Evolutionary conservation across 371 early-diverging fungal species (phyloP).

Genomic region (Actinomucor elegans): DNA sequence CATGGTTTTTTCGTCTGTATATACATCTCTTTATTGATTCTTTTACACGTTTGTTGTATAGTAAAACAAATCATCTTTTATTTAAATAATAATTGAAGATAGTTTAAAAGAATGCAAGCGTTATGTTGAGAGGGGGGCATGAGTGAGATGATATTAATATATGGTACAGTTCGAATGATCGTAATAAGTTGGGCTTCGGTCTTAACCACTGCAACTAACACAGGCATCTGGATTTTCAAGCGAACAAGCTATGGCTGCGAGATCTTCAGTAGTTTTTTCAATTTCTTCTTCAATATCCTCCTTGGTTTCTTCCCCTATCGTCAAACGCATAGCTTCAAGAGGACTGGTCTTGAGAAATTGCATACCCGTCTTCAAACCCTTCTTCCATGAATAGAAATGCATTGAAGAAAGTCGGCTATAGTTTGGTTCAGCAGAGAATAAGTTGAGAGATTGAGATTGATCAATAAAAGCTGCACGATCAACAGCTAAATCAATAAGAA

Average conservation of each 20-base stretch:
- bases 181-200: too few species aligned
- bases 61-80: too few species aligned
- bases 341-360: conserved; percentile 96
- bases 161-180: background rate
- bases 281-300: conserved; percentile 23
- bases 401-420: conserved; percentile 93
- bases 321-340: conserved; percentile 84
- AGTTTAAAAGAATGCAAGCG: too few species aligned
- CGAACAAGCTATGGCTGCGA: conserved; percentile 57
- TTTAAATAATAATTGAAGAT: too few species aligned
- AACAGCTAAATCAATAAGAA: conserved; percentile 74
- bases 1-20: too few species aligned
- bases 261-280: conserved; percentile 40
- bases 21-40: too few species aligned
- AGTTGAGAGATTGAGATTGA: conserved; percentile 95
- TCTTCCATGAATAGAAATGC: conserved; percentile 99
- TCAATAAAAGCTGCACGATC: conserved; percentile 97
- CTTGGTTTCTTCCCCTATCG: conserved; percentile 34
- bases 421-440: conserved; percentile 93
- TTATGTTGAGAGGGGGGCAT: background rate
- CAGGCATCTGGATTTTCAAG: conserved; percentile 91
- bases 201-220: conserved; percentile 84
- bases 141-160: background rate
- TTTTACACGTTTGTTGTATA: too few species aligned
- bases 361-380: conserved; percentile 99